Evolutionary conservation across 164 flowering plant genomes (phyloP).

Genomic region (Magnolia sinica): DNA sequence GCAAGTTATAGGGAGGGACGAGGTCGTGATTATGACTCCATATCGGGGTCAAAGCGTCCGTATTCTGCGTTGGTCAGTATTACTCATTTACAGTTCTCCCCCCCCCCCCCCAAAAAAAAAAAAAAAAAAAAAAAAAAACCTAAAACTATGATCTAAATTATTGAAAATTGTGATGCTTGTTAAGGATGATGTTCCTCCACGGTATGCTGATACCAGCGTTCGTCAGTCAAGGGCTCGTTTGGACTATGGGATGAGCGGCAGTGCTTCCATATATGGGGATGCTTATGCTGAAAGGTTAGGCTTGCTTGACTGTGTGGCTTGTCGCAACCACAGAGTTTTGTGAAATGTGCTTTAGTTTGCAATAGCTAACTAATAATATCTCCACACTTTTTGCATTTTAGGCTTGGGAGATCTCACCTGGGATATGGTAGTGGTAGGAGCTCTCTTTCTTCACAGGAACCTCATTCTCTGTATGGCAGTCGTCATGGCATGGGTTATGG

Average conservation of each 20-base stretch:
- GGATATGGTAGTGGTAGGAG: conserved; percentile 73
- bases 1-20: conserved; percentile 77
- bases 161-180: neutral
- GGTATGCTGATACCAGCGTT: conserved; percentile 67
- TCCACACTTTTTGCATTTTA: conserved; percentile 15
- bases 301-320: neutral
- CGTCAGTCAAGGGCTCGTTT: conserved; percentile 91
- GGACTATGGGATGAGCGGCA: conserved; percentile 64
- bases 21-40: conserved; percentile 67
- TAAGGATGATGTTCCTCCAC: conserved; percentile 84
- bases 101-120: neutral
- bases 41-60: conserved; percentile 88
- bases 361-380: too few relatives aligned
- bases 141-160: neutral
- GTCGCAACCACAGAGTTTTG: neutral
- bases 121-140: too few relatives aligned
- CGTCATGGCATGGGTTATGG: conserved; percentile 82
- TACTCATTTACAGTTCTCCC: neutral
- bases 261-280: conserved; percentile 72
- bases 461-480: conserved; percentile 66
- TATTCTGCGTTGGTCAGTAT: conserved; percentile 69
- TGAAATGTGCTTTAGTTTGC: neutral
- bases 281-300: conserved; percentile 71
- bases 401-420: conserved; percentile 69
- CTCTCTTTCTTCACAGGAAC: conserved; percentile 65